Conservation (phyloP, 805 yeast genomes). For the Wickerhamiella domercqiae region DNA sequence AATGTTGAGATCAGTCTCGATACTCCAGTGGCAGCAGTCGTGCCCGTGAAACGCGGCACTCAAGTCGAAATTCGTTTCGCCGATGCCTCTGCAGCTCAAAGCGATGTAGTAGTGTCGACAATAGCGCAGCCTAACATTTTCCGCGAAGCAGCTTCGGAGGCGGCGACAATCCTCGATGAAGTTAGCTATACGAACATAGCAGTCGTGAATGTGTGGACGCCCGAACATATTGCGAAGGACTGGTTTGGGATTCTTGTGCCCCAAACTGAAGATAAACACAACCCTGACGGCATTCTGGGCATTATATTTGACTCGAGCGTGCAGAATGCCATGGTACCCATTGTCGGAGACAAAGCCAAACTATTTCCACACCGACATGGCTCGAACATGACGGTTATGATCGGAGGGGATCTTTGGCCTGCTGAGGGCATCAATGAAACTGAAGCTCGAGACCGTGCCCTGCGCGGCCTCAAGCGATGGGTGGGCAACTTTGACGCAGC, state of each 20-base stretch:
- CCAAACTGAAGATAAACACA: conserved; percentile 27
- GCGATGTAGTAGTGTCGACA: conserved; percentile 14
- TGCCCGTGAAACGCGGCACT: not conserved
- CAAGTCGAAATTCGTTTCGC: conserved; percentile 3
- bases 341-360: conserved; percentile 3
- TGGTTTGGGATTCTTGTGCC: conserved; percentile 93
- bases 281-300: conserved; percentile 53
- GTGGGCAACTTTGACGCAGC: conserved; percentile 23
- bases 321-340: conserved; percentile 32
- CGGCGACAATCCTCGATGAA: conserved; percentile 6
- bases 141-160: conserved; percentile 3
- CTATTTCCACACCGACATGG: conserved; percentile 23
- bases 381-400: conserved; percentile 73
- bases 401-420: conserved; percentile 62
- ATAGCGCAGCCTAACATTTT: conserved; percentile 11
- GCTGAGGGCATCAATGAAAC: conserved; percentile 18
- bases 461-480: conserved; percentile 28
- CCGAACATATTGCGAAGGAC: conserved; percentile 27
- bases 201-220: conserved; percentile 54
- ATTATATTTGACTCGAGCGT: conserved; percentile 83
- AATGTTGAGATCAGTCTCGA: conserved; percentile 16
- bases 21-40: conserved; percentile 7
- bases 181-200: conserved; percentile 44
- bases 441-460: conserved; percentile 22
- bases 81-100: not conserved